These are phyloP conservation scores for Trametes polyzona DNA, from an alignment of 1,284 basidiomycete genomes.

Conservation along the genomic window DNA sequence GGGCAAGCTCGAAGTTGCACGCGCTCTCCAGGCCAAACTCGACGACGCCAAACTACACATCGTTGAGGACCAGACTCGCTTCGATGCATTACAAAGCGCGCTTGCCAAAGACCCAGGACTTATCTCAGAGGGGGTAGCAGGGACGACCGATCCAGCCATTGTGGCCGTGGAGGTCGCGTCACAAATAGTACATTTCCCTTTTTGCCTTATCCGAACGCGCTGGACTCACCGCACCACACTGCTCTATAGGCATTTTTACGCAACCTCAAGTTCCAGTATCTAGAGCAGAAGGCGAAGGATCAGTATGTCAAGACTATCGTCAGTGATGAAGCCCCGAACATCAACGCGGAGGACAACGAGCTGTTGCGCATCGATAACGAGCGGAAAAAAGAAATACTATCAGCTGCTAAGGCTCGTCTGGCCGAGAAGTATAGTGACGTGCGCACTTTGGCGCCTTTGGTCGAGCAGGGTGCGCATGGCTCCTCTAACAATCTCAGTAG, in stretches of 20 bases:
- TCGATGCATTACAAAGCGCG: constrained; percentile 26
- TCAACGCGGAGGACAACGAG: constrained; percentile 77
- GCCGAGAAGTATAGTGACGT: constrained; percentile 66
- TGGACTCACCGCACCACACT: background rate
- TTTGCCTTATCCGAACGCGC: background rate
- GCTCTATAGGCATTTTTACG: constrained; percentile 66
- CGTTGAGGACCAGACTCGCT: constrained; percentile 27
- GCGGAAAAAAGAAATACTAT: constrained; percentile 70
- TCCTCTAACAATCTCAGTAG: background rate
- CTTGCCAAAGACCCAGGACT: constrained; percentile 23
- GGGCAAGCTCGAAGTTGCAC: constrained; percentile 29
- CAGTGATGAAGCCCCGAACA: constrained; percentile 76
- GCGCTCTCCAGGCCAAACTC: constrained; percentile 25
- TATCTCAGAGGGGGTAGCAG: constrained; percentile 23
- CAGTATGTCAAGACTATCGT: constrained; percentile 85
- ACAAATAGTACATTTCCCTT: constrained; percentile 27
- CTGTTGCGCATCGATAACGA: constrained; percentile 62
- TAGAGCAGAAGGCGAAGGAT: constrained; percentile 87
- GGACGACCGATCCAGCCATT: constrained; percentile 31
- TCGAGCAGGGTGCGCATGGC: constrained; percentile 61
- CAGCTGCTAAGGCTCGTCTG: constrained; percentile 64
- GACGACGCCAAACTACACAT: constrained; percentile 27
- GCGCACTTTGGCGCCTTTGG: constrained; percentile 60
- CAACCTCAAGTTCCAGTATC: constrained; percentile 85
- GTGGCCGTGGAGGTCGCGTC: constrained; percentile 30